Evolutionary conservation across 1,284 basidiomycete genomes (phyloP), one percentile per base, ranked within the genome.

Genomic region (Meira nashicola): DNA sequence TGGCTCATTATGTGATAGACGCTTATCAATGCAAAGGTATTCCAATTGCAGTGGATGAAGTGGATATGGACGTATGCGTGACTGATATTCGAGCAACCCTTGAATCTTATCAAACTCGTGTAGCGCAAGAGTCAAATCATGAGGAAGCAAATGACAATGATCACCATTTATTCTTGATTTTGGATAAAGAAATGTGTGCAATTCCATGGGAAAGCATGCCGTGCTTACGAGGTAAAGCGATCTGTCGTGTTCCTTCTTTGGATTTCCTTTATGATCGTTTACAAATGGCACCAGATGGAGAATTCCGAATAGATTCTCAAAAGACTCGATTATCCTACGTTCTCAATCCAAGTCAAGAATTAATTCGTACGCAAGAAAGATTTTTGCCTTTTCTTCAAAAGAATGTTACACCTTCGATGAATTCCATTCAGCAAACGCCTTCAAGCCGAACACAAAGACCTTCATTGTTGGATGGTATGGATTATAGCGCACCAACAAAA

Each of bases 151-250:
- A 79, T 37, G 72, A 62, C 14, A 85, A 87, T 60, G 56, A 66
- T 41, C 38, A 39, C 81, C 94, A 98, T 76, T 80, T 88, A 39
- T 94, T 96, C 80, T 82, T 98, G 58, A 84, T 94, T 12, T 83
- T 98, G 38, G 95, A 97, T 80, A 91, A 91, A 81, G 87, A 90
- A 63, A 82, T 94, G 12, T 89, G 92, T 71, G 84, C 86, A 0
- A 83, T 98, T 60, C 94, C 95, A 0, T 98, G 94, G 95, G 95
- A 98, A 80, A 93, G 89, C 28, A 86, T 97, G 23, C 92, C 94
- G 0, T 84, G 87, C 48, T 81, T 98, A 9, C 83, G 90, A 53
- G 89, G 88, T 7, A 83, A 86, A 58, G 90, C 92, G 47, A 85
- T 97, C 69, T 92, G 89, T 75, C 87, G 95, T 8, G 86, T 97